Base-by-base conservation (phyloP, 2,329 filamentous ascomycete species). In the Proliferodiscus dingleyae region DNA sequence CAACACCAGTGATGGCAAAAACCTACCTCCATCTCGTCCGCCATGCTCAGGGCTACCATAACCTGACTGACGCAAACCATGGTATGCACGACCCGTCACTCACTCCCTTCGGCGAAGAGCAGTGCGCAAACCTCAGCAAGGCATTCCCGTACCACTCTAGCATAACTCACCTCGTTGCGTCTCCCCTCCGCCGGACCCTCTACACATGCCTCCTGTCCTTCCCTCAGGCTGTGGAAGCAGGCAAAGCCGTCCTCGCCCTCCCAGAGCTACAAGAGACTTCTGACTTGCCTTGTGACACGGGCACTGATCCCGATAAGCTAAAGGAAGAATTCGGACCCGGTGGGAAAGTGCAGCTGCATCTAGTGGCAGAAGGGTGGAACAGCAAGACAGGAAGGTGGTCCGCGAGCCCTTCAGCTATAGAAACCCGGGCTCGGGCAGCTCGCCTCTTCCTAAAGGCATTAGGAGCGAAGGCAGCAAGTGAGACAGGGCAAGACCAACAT, bases 41-140 rank as follows among this genome's bases (percentile, higher is more conserved):
- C 66, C 85, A 89, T 65, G 85, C 83, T 10, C 73, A 88, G 68
- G 89, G 88, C 67, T 80, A 78, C 62, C 90, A 95, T 75, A 95
- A 95, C 66, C 77, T 93, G 61, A 73, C 61, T 52, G 59, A 71
- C 21, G 83, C 76, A 51, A 88, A 90, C 67, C 84, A 90, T 62
- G 61, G 69, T 50, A 71, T 95, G 32, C 81, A 64, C n/a, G 90
- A 96, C 61, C 89, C 90, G 1, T 71, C 79, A 48, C 77, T 95
- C 43, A 95, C 90, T 1, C 71, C 78, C 0, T 72, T 83, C n/a
- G 90, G 90, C 57, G 73, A 83, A 62, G 60, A 80, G 51, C 89
- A 96, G 74, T 94, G 89, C 69, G 69, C 66, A 21, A 64, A 67
- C 13, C 80, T 95, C 32, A 67, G 75, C 57, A 61, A 71, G 23